A percentile compares a stretch with the other conserved stretches of the same genome.
phyloP scores from a whole-genome alignment of 2,329 filamentous ascomycete species.

The Phaeosphaeriaceae sp. region DNA sequence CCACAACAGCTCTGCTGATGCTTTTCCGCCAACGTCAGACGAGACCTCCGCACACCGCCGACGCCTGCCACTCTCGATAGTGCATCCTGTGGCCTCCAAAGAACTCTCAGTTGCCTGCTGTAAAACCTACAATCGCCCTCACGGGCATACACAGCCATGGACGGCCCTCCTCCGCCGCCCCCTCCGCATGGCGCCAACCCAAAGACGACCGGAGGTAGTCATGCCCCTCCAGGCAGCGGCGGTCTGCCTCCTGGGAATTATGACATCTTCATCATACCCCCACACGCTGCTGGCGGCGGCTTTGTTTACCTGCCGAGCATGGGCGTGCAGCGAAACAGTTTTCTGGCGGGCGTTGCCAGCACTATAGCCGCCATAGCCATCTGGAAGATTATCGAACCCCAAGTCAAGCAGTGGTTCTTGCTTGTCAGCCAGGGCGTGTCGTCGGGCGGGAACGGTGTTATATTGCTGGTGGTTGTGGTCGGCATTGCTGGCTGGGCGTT shows the following conservation, averaged over 20 bases:
- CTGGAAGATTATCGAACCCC: slow-evolving; percentile 76
- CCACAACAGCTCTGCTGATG: slow-evolving; percentile 32
- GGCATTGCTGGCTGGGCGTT: slow-evolving; percentile 80
- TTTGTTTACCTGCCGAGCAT: slow-evolving; percentile 95
- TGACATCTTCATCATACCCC: slow-evolving; percentile 96
- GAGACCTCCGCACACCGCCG: neutral
- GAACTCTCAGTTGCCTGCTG: slow-evolving; percentile 14
- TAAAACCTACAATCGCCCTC: slow-evolving; percentile 28
- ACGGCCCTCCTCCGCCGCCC: slow-evolving; percentile 72
- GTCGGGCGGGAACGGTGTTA: slow-evolving; percentile 72
- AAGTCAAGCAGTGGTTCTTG: slow-evolving; percentile 75
- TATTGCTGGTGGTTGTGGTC: slow-evolving; percentile 74
- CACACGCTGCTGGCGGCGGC: slow-evolving; percentile 85
- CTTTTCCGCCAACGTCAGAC: slow-evolving; percentile 26
- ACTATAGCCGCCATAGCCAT: slow-evolving; percentile 76
- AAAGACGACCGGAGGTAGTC: slow-evolving; percentile 57
- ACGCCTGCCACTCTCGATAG: slow-evolving; percentile 6
- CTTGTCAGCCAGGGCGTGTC: slow-evolving; percentile 65
- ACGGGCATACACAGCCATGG: slow-evolving; percentile 41
- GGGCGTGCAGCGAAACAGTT: slow-evolving; percentile 85
- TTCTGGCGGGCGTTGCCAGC: slow-evolving; percentile 82
- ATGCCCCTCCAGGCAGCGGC: slow-evolving; percentile 40
- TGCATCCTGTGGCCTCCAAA: slow-evolving; percentile 1
- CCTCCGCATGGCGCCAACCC: slow-evolving; percentile 85
- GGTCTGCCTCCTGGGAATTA: slow-evolving; percentile 89